These are phyloP conservation scores for Sporobolus alterniflorus DNA, from an alignment of 202 grass and related monocot genomes.

Conservation along the genomic window DNA sequence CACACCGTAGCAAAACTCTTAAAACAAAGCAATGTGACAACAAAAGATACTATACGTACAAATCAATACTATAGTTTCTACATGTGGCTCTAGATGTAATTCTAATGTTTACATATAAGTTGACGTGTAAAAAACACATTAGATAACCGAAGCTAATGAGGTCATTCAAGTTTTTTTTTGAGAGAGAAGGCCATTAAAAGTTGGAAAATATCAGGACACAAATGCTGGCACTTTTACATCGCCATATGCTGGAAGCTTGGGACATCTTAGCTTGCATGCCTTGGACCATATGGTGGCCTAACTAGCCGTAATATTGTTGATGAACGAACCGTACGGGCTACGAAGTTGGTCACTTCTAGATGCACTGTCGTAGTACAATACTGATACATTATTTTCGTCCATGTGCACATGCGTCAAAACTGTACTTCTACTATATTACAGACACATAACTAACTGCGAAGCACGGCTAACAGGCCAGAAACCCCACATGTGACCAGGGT, in stretches of 20 bases:
- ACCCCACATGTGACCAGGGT: constrained; percentile 39
- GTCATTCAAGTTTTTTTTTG: no score
- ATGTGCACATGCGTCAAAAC: constrained; percentile 12
- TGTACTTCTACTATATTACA: not conserved
- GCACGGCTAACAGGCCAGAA: not conserved
- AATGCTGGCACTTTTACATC: not conserved
- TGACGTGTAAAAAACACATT: no score
- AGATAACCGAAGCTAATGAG: not conserved
- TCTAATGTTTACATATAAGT: not conserved
- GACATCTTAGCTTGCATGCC: constrained; percentile 17
- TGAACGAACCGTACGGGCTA: not conserved
- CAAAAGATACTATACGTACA: not conserved
- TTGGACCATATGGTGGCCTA: constrained; percentile 25
- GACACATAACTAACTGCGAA: not conserved
- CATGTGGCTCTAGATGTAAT: not conserved
- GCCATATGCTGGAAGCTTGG: constrained; percentile 36
- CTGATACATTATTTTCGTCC: not conserved
- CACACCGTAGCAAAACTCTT: no score
- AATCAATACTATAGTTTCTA: not conserved
- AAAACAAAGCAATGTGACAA: not conserved
- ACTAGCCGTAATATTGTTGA: constrained; percentile 14
- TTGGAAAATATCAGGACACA: not conserved
- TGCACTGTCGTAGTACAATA: constrained; percentile 22
- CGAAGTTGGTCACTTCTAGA: constrained; percentile 20
- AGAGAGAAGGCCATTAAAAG: no score